Percentiles rank a stretch among this genome's conserved stretches.
Evolutionary conservation across 2,329 filamentous ascomycete genomes (phyloP).

Genomic region (Aspergillus tamarii): DNA sequence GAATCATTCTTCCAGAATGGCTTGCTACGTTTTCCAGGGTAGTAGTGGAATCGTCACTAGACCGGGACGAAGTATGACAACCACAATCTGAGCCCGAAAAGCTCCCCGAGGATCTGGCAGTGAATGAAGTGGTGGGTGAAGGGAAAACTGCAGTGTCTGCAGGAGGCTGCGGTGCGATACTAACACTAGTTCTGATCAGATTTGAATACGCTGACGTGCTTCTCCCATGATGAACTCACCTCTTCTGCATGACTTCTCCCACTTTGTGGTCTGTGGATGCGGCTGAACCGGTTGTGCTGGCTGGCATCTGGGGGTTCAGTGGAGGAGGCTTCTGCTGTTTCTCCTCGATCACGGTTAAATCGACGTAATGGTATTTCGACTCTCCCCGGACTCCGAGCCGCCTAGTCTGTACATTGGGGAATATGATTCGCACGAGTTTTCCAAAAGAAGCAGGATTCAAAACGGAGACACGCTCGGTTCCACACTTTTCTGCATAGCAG

Average conservation of each 20-base stretch:
- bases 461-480: slow-evolving; percentile 89
- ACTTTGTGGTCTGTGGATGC: slow-evolving; percentile 27
- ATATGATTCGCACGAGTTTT: slow-evolving; percentile 93
- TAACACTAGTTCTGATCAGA: slow-evolving; percentile 30
- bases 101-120: slow-evolving; percentile 34
- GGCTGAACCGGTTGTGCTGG: slow-evolving; percentile 23
- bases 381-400: slow-evolving; percentile 91
- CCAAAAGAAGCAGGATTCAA: slow-evolving; percentile 97
- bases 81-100: slow-evolving; percentile 28
- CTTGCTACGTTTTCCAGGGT: slow-evolving; percentile 42
- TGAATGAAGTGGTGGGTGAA: slow-evolving; percentile 43
- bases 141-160: slow-evolving; percentile 44
- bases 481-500: slow-evolving; percentile 90
- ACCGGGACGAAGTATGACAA: slow-evolving; percentile 33
- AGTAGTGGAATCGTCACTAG: slow-evolving; percentile 35
- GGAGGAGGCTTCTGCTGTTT: slow-evolving; percentile 41
- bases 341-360: slow-evolving; percentile 52
- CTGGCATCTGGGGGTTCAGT: slow-evolving; percentile 30
- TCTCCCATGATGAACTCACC: slow-evolving; percentile 24
- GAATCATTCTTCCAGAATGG: slow-evolving; percentile 43
- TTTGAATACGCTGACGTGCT: background rate
- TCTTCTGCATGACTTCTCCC: slow-evolving; percentile 34
- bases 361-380: slow-evolving; percentile 93
- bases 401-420: slow-evolving; percentile 90
- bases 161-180: slow-evolving; percentile 34